These are phyloP conservation scores for Verruconis gallopava DNA, from an alignment of 2,329 filamentous ascomycete species.

Conservation along the genomic window DNA sequence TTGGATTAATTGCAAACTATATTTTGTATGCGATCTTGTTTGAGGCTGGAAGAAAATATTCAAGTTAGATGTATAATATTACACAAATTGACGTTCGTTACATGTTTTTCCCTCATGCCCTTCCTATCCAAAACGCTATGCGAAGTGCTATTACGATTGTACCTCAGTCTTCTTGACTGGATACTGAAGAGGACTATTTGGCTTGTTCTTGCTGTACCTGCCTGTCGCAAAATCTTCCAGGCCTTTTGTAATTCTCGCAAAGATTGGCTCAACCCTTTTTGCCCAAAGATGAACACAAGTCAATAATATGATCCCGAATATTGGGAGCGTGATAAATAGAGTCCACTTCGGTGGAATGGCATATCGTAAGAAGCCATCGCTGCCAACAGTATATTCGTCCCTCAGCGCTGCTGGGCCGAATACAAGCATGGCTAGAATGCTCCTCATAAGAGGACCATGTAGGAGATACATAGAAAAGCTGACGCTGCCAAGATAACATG, in stretches of 20 bases:
- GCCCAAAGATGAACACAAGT: constrained; percentile 1
- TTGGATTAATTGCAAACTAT: too few relatives aligned
- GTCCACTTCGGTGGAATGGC: neutral
- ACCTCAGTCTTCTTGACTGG: neutral
- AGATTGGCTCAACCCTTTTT: constrained; percentile 4
- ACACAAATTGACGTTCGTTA: too few relatives aligned
- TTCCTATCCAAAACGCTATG: too few relatives aligned
- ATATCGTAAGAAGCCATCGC: neutral
- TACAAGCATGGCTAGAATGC: constrained; percentile 16
- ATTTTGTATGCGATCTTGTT: too few relatives aligned
- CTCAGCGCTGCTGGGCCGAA: constrained; percentile 12
- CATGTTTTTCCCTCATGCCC: too few relatives aligned
- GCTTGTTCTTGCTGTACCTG: neutral
- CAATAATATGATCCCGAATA: constrained; percentile 2
- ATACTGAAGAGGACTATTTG: neutral
- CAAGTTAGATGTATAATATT: too few relatives aligned
- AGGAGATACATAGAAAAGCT: constrained; percentile 20
- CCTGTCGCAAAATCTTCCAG: constrained; percentile 6
- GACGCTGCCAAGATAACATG: constrained; percentile 18
- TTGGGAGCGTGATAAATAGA: neutral
- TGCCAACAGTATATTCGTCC: neutral
- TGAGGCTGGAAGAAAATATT: too few relatives aligned
- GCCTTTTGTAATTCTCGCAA: neutral
- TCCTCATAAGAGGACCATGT: constrained; percentile 18
- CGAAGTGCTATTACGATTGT: too few relatives aligned